Conservation (phyloP, 164 flowering plant species). For the Tinospora cordifolia region DNA sequence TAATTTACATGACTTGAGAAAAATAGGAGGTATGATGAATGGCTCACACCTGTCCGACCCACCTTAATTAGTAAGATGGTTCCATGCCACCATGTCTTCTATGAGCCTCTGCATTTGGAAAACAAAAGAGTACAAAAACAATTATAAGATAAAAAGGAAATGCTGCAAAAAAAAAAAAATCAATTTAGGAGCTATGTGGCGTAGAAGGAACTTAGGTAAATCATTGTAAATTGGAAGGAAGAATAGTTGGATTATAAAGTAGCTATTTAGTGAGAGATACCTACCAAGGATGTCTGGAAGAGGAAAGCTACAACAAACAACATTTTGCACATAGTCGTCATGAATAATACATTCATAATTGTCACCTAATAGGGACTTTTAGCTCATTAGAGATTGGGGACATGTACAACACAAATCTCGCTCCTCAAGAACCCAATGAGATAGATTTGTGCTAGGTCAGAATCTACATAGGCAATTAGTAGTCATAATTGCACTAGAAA, state of each 20-base stretch:
- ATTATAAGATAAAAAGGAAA: background rate
- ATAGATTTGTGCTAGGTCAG: too few species aligned
- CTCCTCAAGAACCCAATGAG: too few species aligned
- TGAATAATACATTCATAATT: too few species aligned
- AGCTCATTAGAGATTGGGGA: too few species aligned
- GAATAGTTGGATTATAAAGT: background rate
- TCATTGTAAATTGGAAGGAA: background rate
- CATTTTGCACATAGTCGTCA: too few species aligned
- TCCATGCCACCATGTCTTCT: slow-evolving; percentile 82
- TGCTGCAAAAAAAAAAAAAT: background rate
- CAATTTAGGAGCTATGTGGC: background rate
- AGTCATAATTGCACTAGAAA: too few species aligned
- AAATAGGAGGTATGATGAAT: background rate
- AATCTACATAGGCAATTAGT: too few species aligned
- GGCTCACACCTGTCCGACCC: slow-evolving; percentile 15
- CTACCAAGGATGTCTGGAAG: slow-evolving; percentile 89
- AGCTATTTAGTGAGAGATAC: slow-evolving; percentile 1
- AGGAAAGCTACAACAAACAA: slow-evolving; percentile 95
- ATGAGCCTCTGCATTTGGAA: slow-evolving; percentile 65
- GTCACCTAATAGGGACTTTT: too few species aligned
- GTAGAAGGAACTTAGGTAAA: background rate
- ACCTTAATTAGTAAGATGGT: slow-evolving; percentile 90
- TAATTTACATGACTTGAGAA: slow-evolving; percentile 4
- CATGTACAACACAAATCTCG: too few species aligned
- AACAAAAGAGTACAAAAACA: slow-evolving; percentile 8